These are phyloP conservation scores for Diaporthe sp. DNA, from an alignment of 2,329 filamentous ascomycete species.

Conservation along the genomic window DNA sequence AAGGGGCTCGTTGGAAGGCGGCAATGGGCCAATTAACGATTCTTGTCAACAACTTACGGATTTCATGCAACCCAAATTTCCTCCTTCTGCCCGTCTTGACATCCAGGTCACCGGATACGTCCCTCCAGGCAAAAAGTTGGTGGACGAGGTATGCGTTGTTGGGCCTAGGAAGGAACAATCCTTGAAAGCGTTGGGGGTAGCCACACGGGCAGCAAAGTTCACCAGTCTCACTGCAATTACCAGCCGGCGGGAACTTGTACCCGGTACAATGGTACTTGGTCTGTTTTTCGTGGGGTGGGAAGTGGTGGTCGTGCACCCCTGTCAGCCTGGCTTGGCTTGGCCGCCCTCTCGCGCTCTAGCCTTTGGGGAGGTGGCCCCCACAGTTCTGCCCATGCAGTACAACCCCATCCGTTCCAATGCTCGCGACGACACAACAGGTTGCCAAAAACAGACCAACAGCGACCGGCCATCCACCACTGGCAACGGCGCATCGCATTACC, in stretches of 20 bases:
- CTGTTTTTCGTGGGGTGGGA: constrained; percentile 6
- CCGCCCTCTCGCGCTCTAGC: neutral
- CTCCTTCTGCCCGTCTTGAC: constrained; percentile 33
- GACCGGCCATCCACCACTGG: neutral
- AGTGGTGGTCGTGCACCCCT: constrained; percentile 13
- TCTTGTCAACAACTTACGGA: constrained; percentile 30
- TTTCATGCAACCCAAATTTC: constrained; percentile 22
- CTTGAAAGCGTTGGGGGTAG: constrained; percentile 34
- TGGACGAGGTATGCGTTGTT: constrained; percentile 33
- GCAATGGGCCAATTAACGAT: constrained; percentile 17
- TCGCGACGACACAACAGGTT: constrained; percentile 21
- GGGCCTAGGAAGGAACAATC: constrained; percentile 32
- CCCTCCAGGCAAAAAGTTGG: constrained; percentile 23
- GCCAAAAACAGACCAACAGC: constrained; percentile 16
- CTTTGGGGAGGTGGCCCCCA: constrained; percentile 13
- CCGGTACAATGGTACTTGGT: neutral
- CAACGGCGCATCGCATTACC: constrained; percentile 11
- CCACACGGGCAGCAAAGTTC: constrained; percentile 28
- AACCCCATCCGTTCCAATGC: constrained; percentile 32
- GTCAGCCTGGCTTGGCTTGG: constrained; percentile 29
- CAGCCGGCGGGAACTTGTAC: constrained; percentile 2
- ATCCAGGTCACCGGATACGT: constrained; percentile 28
- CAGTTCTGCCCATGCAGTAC: constrained; percentile 25
- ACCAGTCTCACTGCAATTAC: constrained; percentile 29
- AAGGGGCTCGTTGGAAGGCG: neutral